A percentile compares a stretch with the other conserved stretches of the same genome.
Conservation (phyloP, 345 rosid genomes). For the Sonneratia alba region DNA sequence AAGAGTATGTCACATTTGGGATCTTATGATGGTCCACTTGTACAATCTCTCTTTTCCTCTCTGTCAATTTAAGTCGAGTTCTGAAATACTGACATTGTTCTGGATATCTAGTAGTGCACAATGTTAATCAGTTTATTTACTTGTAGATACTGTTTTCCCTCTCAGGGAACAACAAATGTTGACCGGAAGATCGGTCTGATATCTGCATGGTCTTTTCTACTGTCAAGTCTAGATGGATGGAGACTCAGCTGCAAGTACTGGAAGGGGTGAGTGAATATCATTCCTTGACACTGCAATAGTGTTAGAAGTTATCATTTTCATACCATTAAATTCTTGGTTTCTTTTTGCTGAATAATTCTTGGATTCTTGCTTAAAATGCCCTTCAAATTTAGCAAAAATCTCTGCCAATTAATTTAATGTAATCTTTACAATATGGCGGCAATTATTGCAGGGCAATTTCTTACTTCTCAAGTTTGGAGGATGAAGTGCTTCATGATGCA, state of each 20-base stretch:
- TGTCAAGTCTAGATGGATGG: conserved; percentile 15
- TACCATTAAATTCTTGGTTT: background rate
- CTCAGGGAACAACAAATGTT: background rate
- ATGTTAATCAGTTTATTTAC: background rate
- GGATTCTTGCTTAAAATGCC: background rate
- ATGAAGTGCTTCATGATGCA: conserved; percentile 3
- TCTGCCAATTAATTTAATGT: background rate
- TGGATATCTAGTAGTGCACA: background rate
- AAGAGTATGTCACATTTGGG: background rate
- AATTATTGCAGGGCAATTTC: conserved; percentile 10
- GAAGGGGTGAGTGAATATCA: conserved; percentile 11
- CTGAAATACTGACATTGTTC: background rate
- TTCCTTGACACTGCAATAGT: background rate
- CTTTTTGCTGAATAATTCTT: no score
- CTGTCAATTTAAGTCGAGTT: background rate
- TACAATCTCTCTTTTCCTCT: background rate
- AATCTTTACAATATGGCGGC: background rate
- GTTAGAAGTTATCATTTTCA: background rate
- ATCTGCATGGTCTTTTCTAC: conserved; percentile 15
- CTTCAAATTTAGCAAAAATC: background rate
- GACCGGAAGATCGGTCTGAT: background rate
- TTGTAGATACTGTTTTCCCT: background rate
- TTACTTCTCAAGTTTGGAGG: conserved; percentile 10
- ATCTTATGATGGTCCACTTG: background rate
- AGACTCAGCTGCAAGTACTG: conserved; percentile 9